Conservation (phyloP, 345 rosid genomes). For the Rhizophora mangle region DNA sequence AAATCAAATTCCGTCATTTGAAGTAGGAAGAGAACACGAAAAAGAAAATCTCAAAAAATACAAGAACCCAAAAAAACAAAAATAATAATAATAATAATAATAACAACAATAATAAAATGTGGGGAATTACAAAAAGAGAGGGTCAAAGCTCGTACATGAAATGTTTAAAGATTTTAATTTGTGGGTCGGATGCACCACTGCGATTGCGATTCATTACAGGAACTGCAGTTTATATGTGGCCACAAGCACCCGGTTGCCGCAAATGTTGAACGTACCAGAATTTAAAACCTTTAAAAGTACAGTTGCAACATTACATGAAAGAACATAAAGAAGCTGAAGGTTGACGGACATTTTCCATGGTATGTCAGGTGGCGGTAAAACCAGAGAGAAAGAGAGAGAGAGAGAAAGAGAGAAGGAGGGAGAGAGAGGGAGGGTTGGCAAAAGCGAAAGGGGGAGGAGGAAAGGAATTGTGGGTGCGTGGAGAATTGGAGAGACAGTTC, state of each 20-base stretch:
- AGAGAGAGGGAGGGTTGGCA: background rate
- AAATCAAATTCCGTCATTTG: background rate
- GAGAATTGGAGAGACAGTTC: conserved; percentile 1
- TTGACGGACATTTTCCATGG: conserved; percentile 17
- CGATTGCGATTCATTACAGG: too few species aligned
- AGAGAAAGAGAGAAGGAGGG: background rate
- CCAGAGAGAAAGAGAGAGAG: background rate
- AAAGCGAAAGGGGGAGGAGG: background rate
- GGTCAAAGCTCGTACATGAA: too few species aligned
- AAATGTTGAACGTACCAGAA: too few species aligned
- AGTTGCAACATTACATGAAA: background rate
- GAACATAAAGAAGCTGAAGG: conserved; percentile 13
- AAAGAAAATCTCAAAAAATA: background rate
- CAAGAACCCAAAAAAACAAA: too few species aligned
- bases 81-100: too few species aligned
- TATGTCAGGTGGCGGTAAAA: conserved; percentile 5
- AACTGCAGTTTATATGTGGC: too few species aligned
- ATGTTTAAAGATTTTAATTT: too few species aligned
- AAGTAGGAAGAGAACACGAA: background rate
- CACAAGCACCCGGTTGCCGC: too few species aligned
- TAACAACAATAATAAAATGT: too few species aligned
- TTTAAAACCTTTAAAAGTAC: too few species aligned
- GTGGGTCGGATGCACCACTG: too few species aligned
- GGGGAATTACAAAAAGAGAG: too few species aligned
- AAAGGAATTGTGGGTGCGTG: background rate